Evolutionary conservation across 2,329 filamentous ascomycete species (phyloP).

Genomic region (Aspergillus fijiensis): DNA sequence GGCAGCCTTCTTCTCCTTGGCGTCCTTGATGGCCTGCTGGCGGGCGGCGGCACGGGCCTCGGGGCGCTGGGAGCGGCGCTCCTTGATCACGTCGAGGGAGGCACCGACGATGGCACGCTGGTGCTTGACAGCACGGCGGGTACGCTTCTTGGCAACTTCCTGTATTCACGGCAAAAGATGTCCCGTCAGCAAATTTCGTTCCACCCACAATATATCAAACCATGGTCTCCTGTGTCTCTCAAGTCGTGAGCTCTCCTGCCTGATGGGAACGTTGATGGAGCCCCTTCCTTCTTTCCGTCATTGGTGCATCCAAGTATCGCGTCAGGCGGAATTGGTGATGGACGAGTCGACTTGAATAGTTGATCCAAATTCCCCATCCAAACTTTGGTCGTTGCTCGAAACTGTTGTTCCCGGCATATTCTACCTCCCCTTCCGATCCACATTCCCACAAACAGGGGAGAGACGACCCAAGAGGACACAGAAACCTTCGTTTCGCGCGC

Average conservation of each 20-base stretch:
- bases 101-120: slow-evolving; percentile 99
- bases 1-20: slow-evolving; percentile 96
- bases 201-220: background rate
- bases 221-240: background rate
- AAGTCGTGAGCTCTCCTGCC: too few species aligned
- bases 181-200: slow-evolving; percentile 28
- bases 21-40: slow-evolving; percentile 86
- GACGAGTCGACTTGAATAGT: too few species aligned
- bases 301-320: too few species aligned
- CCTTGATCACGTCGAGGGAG: slow-evolving; percentile 99
- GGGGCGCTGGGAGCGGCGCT: slow-evolving; percentile 90
- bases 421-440: slow-evolving; percentile 2
- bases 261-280: too few species aligned
- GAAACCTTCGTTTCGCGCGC: background rate
- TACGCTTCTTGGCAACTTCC: slow-evolving; percentile 99
- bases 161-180: slow-evolving; percentile 47
- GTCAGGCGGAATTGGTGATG: too few species aligned
- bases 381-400: too few species aligned
- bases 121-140: slow-evolving; percentile 94
- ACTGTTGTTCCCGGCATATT: background rate
- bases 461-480: slow-evolving; percentile 21
- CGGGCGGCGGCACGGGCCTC: slow-evolving; percentile 94
- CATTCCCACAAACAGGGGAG: slow-evolving; percentile 10
- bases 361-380: too few species aligned
- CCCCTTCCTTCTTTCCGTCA: too few species aligned